Conservation (phyloP, 2,329 filamentous ascomycete species). For the Helotiales sp. region DNA sequence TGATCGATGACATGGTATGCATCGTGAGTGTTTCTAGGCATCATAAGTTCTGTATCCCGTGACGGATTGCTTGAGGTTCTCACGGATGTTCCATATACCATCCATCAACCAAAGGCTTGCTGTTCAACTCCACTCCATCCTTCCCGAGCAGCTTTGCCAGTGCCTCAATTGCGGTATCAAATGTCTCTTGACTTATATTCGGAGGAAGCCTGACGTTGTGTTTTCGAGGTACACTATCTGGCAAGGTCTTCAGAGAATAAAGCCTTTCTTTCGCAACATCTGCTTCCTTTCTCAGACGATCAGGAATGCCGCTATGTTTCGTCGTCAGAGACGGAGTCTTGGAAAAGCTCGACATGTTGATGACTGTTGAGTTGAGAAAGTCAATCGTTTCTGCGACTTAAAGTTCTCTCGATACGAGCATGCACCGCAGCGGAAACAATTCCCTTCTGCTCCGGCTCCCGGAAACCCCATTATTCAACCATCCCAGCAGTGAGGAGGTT, state of each 20-base stretch:
- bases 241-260: conserved; percentile 27
- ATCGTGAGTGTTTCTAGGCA: conserved; percentile 40
- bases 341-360: not conserved
- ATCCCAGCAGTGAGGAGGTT: not conserved
- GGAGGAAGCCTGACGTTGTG: conserved; percentile 27
- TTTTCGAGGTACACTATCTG: conserved; percentile 22
- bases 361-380: not conserved
- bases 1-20: conserved; percentile 43
- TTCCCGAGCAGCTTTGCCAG: conserved; percentile 23
- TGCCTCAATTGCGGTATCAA: conserved; percentile 28
- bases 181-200: conserved; percentile 26
- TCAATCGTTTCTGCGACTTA: not conserved
- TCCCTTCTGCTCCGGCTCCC: not conserved
- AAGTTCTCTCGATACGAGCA: not conserved
- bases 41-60: not conserved
- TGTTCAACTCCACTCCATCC: conserved; percentile 31
- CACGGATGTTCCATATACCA: conserved; percentile 40
- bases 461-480: not conserved
- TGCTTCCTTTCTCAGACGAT: conserved; percentile 25
- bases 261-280: conserved; percentile 19
- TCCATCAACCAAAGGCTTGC: conserved; percentile 34
- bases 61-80: not conserved
- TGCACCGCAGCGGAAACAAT: not conserved
- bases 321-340: conserved; percentile 11
- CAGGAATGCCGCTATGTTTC: conserved; percentile 27